Evolutionary conservation across 495 filamentous ascomycete species (phyloP), one percentile per base, ranked within the genome.

Genomic region (Coniosporium apollinis): DNA sequence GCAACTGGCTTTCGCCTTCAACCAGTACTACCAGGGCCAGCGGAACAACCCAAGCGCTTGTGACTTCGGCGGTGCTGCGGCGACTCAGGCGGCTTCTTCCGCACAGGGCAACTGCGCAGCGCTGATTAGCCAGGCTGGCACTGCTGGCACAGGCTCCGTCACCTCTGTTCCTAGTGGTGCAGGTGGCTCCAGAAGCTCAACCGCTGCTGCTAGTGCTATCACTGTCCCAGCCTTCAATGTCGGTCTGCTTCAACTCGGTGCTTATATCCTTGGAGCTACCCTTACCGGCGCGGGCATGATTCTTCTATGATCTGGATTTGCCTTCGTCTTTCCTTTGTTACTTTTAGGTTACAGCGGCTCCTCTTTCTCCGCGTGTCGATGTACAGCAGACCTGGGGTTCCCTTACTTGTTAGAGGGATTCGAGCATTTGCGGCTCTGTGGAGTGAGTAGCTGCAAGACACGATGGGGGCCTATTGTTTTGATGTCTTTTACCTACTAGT

Each of bases 1-100:
- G 55, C 69, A 89, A 59, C 72, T 96, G 17, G 74, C 72, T 34
- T 93, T 74, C 51, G 79, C 74, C 21, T 65, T 94, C 43, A 76
- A 93, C 61, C 56, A 65, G 38, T 97, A 93, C 66, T 89, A 86
- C 36, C 19, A 33, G 10, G 26, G 13, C 59, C 54, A 64, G 11
- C 75, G 83, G 61, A 58, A 58, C 39, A 48, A 54, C 34, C 49
- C 58, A 15, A 52, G 56, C 24, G 78, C 84, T 19, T 97, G 89
- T 52, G 64, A 73, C 59, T 97, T 94, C 59, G 57, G 63, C 33
- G 79, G 82, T 31, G 64, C 65, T 17, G 83, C 76, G 0, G 52
- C 39, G 2, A 54, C 45, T 35, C 59, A 52, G 49, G 45, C 26
- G 34, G 65, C 61, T 21, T 51, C 59, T 32, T 56, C 43, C 44